These are phyloP conservation scores for Cyberlindnera samutprakarnensis DNA, from an alignment of 805 yeast genomes.

Conservation along the genomic window DNA sequence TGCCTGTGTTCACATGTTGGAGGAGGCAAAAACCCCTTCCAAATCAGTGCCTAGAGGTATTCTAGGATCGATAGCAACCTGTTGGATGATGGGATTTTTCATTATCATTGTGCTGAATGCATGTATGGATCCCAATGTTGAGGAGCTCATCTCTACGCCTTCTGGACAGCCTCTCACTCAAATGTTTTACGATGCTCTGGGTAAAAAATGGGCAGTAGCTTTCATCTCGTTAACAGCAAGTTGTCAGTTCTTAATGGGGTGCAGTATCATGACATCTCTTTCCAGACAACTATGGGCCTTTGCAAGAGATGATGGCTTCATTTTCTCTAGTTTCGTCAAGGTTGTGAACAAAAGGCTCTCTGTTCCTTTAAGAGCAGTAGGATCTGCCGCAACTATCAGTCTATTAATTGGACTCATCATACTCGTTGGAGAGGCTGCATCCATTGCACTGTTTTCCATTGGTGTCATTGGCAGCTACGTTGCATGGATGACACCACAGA, in stretches of 20 bases:
- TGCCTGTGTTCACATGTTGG: slow-evolving; percentile 64
- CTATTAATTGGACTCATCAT: slow-evolving; percentile 48
- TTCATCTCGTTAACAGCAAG: slow-evolving; percentile 49
- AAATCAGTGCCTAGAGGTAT: slow-evolving; percentile 61
- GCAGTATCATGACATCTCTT: slow-evolving; percentile 51
- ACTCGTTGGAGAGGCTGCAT: slow-evolving; percentile 51
- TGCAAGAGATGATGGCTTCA: slow-evolving; percentile 70
- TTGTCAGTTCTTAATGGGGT: slow-evolving; percentile 62
- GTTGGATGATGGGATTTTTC: slow-evolving; percentile 51
- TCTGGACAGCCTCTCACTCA: slow-evolving; percentile 61
- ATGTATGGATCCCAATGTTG: slow-evolving; percentile 34
- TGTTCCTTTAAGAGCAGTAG: slow-evolving; percentile 57
- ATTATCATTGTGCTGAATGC: slow-evolving; percentile 48
- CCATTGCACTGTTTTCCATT: slow-evolving; percentile 57
- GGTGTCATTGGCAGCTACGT: slow-evolving; percentile 36
- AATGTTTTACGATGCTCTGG: slow-evolving; percentile 51
- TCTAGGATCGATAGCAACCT: slow-evolving; percentile 44
- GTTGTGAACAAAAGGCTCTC: slow-evolving; percentile 44
- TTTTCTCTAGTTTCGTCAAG: slow-evolving; percentile 44
- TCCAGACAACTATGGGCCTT: slow-evolving; percentile 72
- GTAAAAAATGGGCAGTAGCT: slow-evolving; percentile 57
- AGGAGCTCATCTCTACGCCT: slow-evolving; percentile 24
- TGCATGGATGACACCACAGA: slow-evolving; percentile 33
- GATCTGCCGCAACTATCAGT: slow-evolving; percentile 40
- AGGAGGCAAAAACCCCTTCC: slow-evolving; percentile 57